Percentiles rank a stretch among this genome's conserved stretches.
Evolutionary conservation across 1,139 yeast species (phyloP).

Genomic region (Geotrichum aggregatum): DNA sequence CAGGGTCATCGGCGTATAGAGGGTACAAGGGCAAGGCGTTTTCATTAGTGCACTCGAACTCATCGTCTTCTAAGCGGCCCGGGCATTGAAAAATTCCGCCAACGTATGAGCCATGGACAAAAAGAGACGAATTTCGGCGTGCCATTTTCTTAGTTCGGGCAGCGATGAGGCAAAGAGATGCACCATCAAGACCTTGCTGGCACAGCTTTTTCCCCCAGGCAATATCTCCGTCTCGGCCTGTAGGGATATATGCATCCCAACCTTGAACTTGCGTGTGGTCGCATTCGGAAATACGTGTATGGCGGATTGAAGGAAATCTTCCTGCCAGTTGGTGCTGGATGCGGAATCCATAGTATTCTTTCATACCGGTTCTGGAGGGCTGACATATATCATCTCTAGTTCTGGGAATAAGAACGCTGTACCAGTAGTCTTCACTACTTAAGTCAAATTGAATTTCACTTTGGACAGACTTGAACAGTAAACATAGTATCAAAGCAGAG

Average conservation of each 20-base stretch:
- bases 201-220: constrained; percentile 31
- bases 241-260: constrained; percentile 29
- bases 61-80: constrained; percentile 31
- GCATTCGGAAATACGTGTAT: constrained; percentile 27
- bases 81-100: constrained; percentile 61
- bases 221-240: constrained; percentile 23
- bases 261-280: constrained; percentile 22
- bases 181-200: constrained; percentile 20
- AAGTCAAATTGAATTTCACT: no score
- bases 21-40: constrained; percentile 29
- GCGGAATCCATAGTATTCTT: constrained; percentile 30
- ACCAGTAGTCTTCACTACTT: neutral
- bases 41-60: constrained; percentile 24
- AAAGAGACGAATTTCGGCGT: constrained; percentile 45
- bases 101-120: constrained; percentile 55
- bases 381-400: constrained; percentile 22
- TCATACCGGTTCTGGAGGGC: constrained; percentile 25
- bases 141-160: constrained; percentile 57
- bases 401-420: constrained; percentile 1
- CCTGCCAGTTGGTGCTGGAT: constrained; percentile 30
- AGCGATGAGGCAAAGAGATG: constrained; percentile 47
- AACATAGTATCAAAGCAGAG: no score
- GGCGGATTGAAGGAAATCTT: constrained; percentile 23
- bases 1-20: constrained; percentile 26
- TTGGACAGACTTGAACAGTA: no score